Conservation (phyloP, 106 monocot genomes). For the Cymbidium sinense region DNA sequence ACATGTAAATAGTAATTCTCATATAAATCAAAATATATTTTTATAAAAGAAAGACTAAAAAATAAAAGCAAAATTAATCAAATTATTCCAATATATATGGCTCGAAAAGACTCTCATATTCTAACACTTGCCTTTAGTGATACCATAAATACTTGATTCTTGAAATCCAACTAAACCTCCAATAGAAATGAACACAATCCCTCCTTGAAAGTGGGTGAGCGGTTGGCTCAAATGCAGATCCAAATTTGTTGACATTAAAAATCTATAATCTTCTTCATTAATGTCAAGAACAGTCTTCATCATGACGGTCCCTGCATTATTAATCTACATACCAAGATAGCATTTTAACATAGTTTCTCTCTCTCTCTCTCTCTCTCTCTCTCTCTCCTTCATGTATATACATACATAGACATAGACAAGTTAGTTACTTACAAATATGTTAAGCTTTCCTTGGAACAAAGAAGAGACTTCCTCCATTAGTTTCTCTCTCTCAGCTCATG, state of each 20-base stretch:
- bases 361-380: too few relatives aligned
- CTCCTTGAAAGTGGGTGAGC: constrained; percentile 40
- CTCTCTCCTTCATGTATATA: too few relatives aligned
- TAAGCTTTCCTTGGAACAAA: constrained; percentile 61
- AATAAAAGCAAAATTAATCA: too few relatives aligned
- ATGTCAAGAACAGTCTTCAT: constrained; percentile 15
- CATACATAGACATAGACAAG: not conserved
- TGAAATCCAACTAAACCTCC: constrained; percentile 22
- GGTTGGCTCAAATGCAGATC: constrained; percentile 57
- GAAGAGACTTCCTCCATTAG: constrained; percentile 29
- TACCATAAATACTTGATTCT: too few relatives aligned
- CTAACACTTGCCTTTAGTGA: too few relatives aligned
- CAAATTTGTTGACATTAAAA: constrained; percentile 32
- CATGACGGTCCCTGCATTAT: constrained; percentile 22
- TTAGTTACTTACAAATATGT: constrained; percentile 64
- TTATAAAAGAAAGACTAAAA: too few relatives aligned
- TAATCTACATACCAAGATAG: constrained; percentile 16
- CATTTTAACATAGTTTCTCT: not conserved
- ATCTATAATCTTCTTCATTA: constrained; percentile 14
- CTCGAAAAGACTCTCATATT: too few relatives aligned
- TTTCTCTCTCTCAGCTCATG: constrained; percentile 25
- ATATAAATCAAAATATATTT: too few relatives aligned
- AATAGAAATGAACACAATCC: too few relatives aligned
- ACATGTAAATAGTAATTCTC: too few relatives aligned
- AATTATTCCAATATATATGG: too few relatives aligned